Evolutionary conservation across 129 eudicot genomes (phyloP), one percentile per base, ranked within the genome.

Genomic region (Pseudognaphalium luteoalbum): DNA sequence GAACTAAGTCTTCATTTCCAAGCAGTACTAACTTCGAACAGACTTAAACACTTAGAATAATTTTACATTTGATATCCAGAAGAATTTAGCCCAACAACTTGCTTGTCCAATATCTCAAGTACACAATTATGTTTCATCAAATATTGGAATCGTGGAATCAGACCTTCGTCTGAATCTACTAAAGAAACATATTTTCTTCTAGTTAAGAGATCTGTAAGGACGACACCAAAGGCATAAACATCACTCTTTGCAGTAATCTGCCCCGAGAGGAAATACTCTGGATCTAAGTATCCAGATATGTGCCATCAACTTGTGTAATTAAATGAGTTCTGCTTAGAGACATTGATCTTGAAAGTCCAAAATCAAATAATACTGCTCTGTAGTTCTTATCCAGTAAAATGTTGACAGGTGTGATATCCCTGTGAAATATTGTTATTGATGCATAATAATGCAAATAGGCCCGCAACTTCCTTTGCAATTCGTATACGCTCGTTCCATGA

Each of bases 241-340:
- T 82, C 88, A 52, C 86, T 85, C 69, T 85, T 85, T 32, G 72
- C 84, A 2, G 88, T 85, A 51, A 85, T 73, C 29, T 74, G 76
- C 6, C 83, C 66, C 0, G 81, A 62, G 39, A 21, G 61, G 11
- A 78, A 78, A 41, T 83, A 82, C 73, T 73, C 76, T 2, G 84
- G 88, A 68, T 85, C 86, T 14, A 85, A 67, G 74, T 82, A 85
- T 19, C 88, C 84, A 54, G 73, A 81, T 7, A 81, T 7, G 86
- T 78, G 15, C 88, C 88, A 7, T 68, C 76, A 28, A 81, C 72
- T 63, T 70, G 66, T 7, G 89, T 82, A 67, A 84, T 85, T 42
- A 85, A n/a, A 70, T 85, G 89, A 25, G 81, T 82, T 58, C 19
- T 71, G 68, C 74, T 73, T 58, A 75, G 21, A 19, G 86, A 17